Conservation (phyloP, 202 grass and related monocot genomes). For the Bolboschoenoplectus hybrid region DNA sequence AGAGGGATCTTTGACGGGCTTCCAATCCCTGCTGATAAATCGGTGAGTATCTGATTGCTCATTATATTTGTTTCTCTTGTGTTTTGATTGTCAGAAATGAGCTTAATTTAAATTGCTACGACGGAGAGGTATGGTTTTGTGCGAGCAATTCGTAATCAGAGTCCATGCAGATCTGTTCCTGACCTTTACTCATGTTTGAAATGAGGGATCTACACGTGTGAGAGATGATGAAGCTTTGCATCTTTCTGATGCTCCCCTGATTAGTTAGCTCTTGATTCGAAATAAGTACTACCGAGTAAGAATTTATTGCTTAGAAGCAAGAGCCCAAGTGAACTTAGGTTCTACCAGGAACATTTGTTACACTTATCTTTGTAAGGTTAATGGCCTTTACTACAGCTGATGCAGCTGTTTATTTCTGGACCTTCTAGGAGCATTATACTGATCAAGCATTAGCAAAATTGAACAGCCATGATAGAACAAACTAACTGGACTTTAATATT, state of each 20-base stretch:
- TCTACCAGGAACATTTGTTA: not conserved
- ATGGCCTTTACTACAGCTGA: slow-evolving; percentile 83
- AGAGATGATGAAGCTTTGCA: not conserved
- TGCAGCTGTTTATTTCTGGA: slow-evolving; percentile 71
- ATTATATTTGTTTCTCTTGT: not conserved
- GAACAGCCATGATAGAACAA: not conserved
- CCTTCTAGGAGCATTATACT: not conserved
- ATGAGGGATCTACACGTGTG: not conserved
- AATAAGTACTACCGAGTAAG: too few species aligned
- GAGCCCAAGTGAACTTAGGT: not conserved
- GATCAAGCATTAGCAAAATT: not conserved
- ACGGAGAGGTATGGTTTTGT: not conserved
- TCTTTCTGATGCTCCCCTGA: too few species aligned
- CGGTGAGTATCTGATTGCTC: slow-evolving; percentile 47
- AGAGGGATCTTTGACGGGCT: slow-evolving; percentile 86
- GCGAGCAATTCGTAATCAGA: slow-evolving; percentile 1
- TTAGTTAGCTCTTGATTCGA: too few species aligned
- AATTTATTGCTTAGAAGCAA: too few species aligned
- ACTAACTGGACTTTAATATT: not conserved
- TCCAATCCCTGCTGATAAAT: slow-evolving; percentile 86
- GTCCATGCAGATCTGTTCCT: not conserved
- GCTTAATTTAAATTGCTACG: not conserved
- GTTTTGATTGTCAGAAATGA: not conserved
- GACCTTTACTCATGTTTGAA: not conserved
- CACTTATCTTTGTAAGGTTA: slow-evolving; percentile 49